Evolutionary conservation across 1,284 basidiomycete genomes (phyloP).

Genomic region (Tilletia caries): DNA sequence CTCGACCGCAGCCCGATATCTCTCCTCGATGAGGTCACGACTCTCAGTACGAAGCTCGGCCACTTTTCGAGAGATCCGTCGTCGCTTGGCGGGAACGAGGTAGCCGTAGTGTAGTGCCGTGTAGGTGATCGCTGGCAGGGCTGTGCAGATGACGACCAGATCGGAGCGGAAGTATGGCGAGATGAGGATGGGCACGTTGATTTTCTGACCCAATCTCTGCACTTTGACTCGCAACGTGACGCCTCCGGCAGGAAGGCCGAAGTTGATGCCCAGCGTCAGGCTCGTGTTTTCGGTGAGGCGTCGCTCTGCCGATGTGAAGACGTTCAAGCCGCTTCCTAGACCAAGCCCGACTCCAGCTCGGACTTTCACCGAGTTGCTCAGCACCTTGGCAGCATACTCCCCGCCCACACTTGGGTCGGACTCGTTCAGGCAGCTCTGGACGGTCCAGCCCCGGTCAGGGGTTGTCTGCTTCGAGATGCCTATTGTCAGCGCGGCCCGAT

Average conservation of each 20-base stretch:
- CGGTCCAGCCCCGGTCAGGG: conserved; percentile 42
- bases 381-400: conserved; percentile 55
- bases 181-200: conserved; percentile 62
- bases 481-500: conserved; percentile 37
- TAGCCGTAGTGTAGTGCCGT: conserved; percentile 62
- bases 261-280: conserved; percentile 49
- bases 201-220: conserved; percentile 61
- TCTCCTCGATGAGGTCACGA: conserved; percentile 63
- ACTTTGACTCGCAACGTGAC: conserved; percentile 53
- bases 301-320: conserved; percentile 49
- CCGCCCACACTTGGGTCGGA: conserved; percentile 41
- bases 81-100: conserved; percentile 61
- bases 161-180: conserved; percentile 58
- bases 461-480: conserved; percentile 40
- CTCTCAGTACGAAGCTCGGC: conserved; percentile 63
- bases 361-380: conserved; percentile 56
- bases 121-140: conserved; percentile 61
- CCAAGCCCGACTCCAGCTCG: conserved; percentile 55
- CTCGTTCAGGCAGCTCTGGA: conserved; percentile 30
- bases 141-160: conserved; percentile 59
- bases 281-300: conserved; percentile 53
- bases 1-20: conserved; percentile 63
- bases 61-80: conserved; percentile 53
- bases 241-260: conserved; percentile 42
- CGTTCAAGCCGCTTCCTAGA: conserved; percentile 42